phyloP scores from a whole-genome alignment of 108 stramenopile species.

The Stephanodiscus minutulus region DNA sequence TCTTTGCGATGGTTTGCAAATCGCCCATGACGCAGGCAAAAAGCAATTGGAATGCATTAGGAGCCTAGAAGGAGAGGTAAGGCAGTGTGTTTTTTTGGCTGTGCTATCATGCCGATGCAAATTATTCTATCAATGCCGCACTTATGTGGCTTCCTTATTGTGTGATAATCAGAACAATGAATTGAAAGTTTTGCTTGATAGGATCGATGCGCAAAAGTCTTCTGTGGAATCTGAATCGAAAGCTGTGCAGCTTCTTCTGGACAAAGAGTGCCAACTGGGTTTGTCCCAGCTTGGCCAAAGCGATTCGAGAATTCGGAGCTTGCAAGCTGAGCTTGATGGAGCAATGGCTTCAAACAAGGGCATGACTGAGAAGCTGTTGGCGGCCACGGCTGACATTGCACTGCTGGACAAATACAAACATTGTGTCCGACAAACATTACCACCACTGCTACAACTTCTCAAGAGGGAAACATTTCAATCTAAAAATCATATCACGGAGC shows the following conservation, averaged over 20 bases:
- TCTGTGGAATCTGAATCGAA: slow-evolving; percentile 18
- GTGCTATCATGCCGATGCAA: neutral
- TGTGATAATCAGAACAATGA: slow-evolving; percentile 21
- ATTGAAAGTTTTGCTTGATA: slow-evolving; percentile 19
- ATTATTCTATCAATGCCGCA: neutral
- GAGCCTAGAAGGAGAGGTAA: slow-evolving; percentile 18
- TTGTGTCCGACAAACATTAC: neutral
- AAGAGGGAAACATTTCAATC: slow-evolving; percentile 7
- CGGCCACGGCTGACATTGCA: slow-evolving; percentile 14
- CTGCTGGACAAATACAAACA: slow-evolving; percentile 27
- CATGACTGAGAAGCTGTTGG: neutral
- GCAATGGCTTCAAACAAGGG: neutral
- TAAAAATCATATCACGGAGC: slow-evolving; percentile 9
- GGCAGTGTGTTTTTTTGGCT: neutral
- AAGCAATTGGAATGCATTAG: neutral
- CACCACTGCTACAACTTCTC: slow-evolving; percentile 5
- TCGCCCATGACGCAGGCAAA: neutral
- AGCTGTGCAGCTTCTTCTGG: neutral
- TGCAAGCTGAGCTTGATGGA: slow-evolving; percentile 16
- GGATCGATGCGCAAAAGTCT: slow-evolving; percentile 11
- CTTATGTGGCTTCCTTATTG: neutral
- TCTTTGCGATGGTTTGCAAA: slow-evolving; percentile 5
- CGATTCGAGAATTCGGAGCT: slow-evolving; percentile 5
- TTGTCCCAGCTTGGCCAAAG: slow-evolving; percentile 11
- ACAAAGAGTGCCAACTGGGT: slow-evolving; percentile 12